Evolutionary conservation across 2,329 filamentous ascomycete species (phyloP).

Genomic region (Celoporthe dispersa): DNA sequence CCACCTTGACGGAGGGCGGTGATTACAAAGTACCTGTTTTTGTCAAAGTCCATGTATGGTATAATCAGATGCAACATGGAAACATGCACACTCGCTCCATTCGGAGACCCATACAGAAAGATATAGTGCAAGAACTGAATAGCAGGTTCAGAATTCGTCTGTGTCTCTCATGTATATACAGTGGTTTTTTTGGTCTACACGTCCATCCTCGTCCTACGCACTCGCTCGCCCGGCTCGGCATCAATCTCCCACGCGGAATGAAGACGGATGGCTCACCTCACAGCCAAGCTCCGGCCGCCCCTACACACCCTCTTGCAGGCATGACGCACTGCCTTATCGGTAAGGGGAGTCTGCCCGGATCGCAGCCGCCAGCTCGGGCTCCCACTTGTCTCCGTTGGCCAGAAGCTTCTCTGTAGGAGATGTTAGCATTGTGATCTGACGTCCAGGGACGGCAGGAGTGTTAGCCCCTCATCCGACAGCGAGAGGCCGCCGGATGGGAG

Average conservation of each 20-base stretch:
- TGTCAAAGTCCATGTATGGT: not conserved
- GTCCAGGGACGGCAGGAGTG: not conserved
- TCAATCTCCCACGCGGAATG: not conserved
- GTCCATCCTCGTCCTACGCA: not conserved
- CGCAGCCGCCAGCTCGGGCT: conserved; percentile 90
- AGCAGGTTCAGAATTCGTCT: not conserved
- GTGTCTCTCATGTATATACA: conserved; percentile 2
- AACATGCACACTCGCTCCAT: not conserved
- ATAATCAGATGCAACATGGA: not conserved
- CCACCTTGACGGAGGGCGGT: conserved; percentile 1
- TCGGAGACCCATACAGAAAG: not conserved
- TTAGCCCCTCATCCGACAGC: not conserved
- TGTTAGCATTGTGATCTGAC: conserved; percentile 32
- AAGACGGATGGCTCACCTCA: not conserved
- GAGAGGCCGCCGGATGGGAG: not conserved
- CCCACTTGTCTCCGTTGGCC: conserved; percentile 93
- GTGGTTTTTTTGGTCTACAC: not conserved
- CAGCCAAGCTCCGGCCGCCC: not conserved
- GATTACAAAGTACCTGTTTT: not conserved
- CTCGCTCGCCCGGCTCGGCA: not conserved
- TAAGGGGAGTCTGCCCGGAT: conserved; percentile 94
- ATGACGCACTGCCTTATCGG: conserved; percentile 69
- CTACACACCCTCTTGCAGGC: conserved; percentile 40
- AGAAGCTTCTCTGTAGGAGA: conserved; percentile 72
- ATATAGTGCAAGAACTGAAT: not conserved